Evolutionary conservation across 73 alveolate genomes (phyloP).

Genomic region (Paramecium sexaurelia): DNA sequence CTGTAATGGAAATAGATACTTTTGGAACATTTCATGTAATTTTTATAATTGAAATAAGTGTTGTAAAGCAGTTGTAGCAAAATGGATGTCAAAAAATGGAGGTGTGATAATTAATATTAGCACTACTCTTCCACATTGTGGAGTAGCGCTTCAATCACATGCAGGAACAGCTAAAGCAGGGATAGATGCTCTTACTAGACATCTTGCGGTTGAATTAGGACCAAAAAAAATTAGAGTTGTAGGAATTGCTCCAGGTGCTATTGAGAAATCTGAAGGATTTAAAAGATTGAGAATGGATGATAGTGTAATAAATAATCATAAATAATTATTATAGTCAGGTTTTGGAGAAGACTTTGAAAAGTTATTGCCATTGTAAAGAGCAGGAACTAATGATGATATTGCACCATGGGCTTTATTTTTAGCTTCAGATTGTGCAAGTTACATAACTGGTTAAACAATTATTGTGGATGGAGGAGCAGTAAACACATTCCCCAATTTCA

Average conservation of each 20-base stretch:
- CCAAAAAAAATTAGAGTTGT: conserved; percentile 83
- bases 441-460: conserved; percentile 81
- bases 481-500: conserved; percentile 81
- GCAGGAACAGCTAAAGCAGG: conserved; percentile 94
- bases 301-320: conserved; percentile 44
- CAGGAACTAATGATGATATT: conserved; percentile 75
- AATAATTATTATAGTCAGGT: conserved; percentile 37
- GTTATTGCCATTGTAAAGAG: conserved; percentile 68
- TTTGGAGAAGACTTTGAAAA: conserved; percentile 20
- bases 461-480: conserved; percentile 89
- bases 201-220: conserved; percentile 90
- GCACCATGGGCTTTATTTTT: conserved; percentile 82
- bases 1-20: conserved; percentile 89
- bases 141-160: conserved; percentile 80
- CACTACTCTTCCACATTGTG: conserved; percentile 83
- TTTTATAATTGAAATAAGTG: neutral
- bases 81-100: conserved; percentile 78
- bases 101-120: conserved; percentile 85
- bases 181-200: conserved; percentile 84
- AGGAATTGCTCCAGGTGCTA: conserved; percentile 89
- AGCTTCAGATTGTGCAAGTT: conserved; percentile 79
- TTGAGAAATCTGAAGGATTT: conserved; percentile 89
- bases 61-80: conserved; percentile 76
- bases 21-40: conserved; percentile 82
- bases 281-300: conserved; percentile 80